Conservation (phyloP, 371 early-diverging fungal species). For the Mortierella sp. region DNA sequence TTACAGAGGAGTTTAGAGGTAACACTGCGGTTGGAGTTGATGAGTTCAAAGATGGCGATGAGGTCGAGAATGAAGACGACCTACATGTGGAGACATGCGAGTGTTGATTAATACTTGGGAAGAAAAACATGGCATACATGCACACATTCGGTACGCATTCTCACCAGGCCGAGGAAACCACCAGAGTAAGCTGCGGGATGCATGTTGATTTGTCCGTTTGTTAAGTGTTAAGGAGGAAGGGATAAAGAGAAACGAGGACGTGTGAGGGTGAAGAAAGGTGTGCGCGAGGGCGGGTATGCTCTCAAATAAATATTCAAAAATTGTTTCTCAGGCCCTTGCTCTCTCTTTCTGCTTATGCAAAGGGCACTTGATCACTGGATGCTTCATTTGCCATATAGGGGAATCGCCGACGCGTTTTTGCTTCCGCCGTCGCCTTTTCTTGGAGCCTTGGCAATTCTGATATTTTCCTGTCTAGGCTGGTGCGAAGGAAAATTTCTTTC, state of each 20-base stretch:
- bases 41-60: slow-evolving; percentile 70
- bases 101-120: neutral
- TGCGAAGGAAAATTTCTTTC: too few relatives aligned
- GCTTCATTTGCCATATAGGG: too few relatives aligned
- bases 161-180: slow-evolving; percentile 47
- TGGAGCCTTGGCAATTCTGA: too few relatives aligned
- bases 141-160: neutral
- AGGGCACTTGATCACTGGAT: too few relatives aligned
- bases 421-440: too few relatives aligned
- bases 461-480: too few relatives aligned
- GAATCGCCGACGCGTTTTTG: too few relatives aligned
- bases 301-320: too few relatives aligned
- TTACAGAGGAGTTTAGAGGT: slow-evolving; percentile 52
- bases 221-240: neutral
- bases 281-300: neutral
- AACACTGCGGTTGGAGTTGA: slow-evolving; percentile 66
- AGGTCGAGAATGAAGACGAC: slow-evolving; percentile 68
- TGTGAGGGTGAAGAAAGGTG: neutral
- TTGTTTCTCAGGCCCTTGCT: too few relatives aligned
- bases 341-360: too few relatives aligned
- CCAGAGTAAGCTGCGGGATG: slow-evolving; percentile 39
- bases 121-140: neutral
- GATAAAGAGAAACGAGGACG: neutral
- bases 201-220: slow-evolving; percentile 37
- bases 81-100: slow-evolving; percentile 14